Base-by-base conservation (phyloP, 495 filamentous ascomycete species). In the Tuber magnatum region DNA sequence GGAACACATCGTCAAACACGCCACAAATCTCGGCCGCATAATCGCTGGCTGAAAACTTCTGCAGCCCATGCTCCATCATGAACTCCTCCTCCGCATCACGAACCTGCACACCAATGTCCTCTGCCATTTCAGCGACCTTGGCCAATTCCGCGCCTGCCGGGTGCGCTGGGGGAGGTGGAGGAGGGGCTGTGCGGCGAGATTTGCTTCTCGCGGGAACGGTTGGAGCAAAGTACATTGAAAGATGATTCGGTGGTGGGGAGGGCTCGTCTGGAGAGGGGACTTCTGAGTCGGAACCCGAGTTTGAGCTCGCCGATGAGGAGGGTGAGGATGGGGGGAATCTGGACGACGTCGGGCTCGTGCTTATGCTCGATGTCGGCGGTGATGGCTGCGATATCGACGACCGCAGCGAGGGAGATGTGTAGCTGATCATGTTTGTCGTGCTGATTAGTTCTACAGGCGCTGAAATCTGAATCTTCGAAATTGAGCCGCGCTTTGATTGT, bases 341-440 rank as follows among this genome's bases (percentile, higher is more conserved):
- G 4, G 46, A 44, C 2, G 73, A 87, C 16, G 80, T 80, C 3
- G 92, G 88, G 71, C 86, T 87, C 43, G 87, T 86, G 44, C 88
- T 88, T 43, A 87, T 83, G 32, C 91, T 91, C 28, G 91, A 92
- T 78, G 93, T 93, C 5, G 93, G 92, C 68, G 92, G 89, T 10
- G 94, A 89, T 40, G 86, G 75, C 22, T 75, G 68, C 24, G 80
- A 82, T 46, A 78, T 74, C 83, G 43, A 92, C 82, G 80, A 73
- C 86, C 88, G 78, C 85, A 87, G 78, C 93, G 87, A 82, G 93
- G 95, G 96, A 18, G 95, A 94, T 81, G 94, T 94, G 87, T 95
- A 97, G 28, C 92, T 92, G 28, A 97, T 90, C 90, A 94, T 93
- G 83, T 98, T 99, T 75, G 96, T 98, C 6, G 96, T 97, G 32